phyloP scores from a whole-genome alignment of 2,329 filamentous ascomycete species.

The Lasiodiplodia gonubiensis region DNA sequence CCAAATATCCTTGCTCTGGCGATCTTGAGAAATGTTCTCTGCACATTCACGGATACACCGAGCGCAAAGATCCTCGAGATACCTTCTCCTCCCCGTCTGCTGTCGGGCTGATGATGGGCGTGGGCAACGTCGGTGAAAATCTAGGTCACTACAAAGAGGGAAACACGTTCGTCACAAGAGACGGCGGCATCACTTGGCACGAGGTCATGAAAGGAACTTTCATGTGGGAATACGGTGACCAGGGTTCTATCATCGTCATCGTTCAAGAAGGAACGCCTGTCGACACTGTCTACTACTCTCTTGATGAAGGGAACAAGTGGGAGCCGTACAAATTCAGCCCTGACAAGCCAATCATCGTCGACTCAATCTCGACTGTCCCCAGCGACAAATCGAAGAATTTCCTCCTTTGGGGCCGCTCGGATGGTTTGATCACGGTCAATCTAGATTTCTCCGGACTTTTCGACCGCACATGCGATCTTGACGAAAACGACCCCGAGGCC shows the following conservation, averaged over 20 bases:
- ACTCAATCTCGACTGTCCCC: slow-evolving; percentile 84
- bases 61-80: slow-evolving; percentile 78
- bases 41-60: slow-evolving; percentile 95
- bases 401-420: slow-evolving; percentile 76
- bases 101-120: slow-evolving; percentile 86
- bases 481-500: slow-evolving; percentile 64
- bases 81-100: slow-evolving; percentile 89
- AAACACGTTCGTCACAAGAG: slow-evolving; percentile 87
- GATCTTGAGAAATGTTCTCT: slow-evolving; percentile 73
- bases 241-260: slow-evolving; percentile 90
- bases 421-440: slow-evolving; percentile 74
- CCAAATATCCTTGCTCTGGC: slow-evolving; percentile 72
- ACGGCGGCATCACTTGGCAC: slow-evolving; percentile 90
- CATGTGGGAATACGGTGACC: slow-evolving; percentile 94
- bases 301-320: slow-evolving; percentile 84
- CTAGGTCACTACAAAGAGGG: slow-evolving; percentile 72
- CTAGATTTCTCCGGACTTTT: slow-evolving; percentile 86
- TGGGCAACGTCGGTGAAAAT: slow-evolving; percentile 84
- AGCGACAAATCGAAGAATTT: slow-evolving; percentile 92
- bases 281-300: slow-evolving; percentile 68
- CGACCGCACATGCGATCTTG: slow-evolving; percentile 71
- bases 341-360: slow-evolving; percentile 69
- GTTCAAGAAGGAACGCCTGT: slow-evolving; percentile 59
- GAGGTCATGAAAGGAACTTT: slow-evolving; percentile 85
- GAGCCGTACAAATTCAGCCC: slow-evolving; percentile 73